Percentiles rank a stretch among this genome's conserved stretches.
These are phyloP conservation scores for Brassica cretica DNA, from an alignment of 345 rosid species.

Conservation along the genomic window DNA sequence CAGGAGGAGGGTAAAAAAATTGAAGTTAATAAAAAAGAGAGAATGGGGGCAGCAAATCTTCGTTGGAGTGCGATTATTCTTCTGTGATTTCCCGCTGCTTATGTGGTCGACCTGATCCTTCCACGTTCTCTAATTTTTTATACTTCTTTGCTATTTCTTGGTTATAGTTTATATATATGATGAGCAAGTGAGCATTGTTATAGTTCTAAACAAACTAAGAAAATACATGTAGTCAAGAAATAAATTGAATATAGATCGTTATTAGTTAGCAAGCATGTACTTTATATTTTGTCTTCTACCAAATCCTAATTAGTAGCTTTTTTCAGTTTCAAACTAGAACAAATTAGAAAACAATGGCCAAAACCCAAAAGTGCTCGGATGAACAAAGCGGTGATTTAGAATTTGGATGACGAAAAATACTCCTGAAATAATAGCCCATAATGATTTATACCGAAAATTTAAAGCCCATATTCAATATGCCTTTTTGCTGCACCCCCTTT, in stretches of 20 bases:
- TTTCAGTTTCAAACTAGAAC: background rate
- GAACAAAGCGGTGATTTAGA: background rate
- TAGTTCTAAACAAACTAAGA: background rate
- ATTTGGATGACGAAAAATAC: background rate
- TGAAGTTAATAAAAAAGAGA: constrained; percentile 1
- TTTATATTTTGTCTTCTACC: background rate
- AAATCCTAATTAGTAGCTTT: background rate
- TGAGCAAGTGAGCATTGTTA: background rate
- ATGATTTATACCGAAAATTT: background rate
- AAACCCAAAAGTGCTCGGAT: background rate
- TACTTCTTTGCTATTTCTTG: background rate
- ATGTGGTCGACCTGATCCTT: constrained; percentile 42
- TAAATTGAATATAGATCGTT: background rate
- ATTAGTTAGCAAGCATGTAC: background rate
- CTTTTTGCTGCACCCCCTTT: background rate
- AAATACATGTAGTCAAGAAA: background rate
- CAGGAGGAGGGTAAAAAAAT: no score
- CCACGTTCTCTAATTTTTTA: constrained; percentile 22
- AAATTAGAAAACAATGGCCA: background rate
- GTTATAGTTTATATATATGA: background rate
- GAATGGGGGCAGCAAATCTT: constrained; percentile 40
- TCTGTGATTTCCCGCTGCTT: constrained; percentile 18
- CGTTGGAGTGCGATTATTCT: constrained; percentile 56
- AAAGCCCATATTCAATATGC: background rate
- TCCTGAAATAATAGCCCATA: background rate